Conservation (phyloP, 768 basidiomycete genomes). For the Suillus cothurnatus region DNA sequence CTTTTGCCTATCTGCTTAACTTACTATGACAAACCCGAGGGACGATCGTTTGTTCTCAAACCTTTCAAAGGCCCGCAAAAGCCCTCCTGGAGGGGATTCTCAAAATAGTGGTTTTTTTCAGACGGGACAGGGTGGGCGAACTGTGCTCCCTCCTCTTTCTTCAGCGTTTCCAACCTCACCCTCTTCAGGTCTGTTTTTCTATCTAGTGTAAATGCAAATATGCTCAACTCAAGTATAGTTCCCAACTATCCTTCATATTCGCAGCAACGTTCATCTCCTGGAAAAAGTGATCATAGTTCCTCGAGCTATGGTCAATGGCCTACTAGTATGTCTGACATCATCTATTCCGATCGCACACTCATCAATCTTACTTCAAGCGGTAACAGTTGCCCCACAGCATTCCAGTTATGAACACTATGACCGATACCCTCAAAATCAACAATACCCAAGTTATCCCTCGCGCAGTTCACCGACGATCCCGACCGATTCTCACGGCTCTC, state of each 20-base stretch:
- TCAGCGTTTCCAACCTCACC: slow-evolving; percentile 85
- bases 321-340: slow-evolving; percentile 33
- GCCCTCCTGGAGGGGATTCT: slow-evolving; percentile 64
- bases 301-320: slow-evolving; percentile 52
- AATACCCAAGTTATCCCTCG: slow-evolving; percentile 49
- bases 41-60: slow-evolving; percentile 72
- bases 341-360: slow-evolving; percentile 5
- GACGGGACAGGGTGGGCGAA: slow-evolving; percentile 87
- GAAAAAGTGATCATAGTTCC: slow-evolving; percentile 58
- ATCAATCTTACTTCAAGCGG: slow-evolving; percentile 14
- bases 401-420: slow-evolving; percentile 58
- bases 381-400: slow-evolving; percentile 45
- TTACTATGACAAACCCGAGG: slow-evolving; percentile 69
- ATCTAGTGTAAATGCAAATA: slow-evolving; percentile 52
- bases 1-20: slow-evolving; percentile 60
- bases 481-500: slow-evolving; percentile 50
- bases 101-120: slow-evolving; percentile 69
- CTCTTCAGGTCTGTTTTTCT: slow-evolving; percentile 84
- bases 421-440: slow-evolving; percentile 43
- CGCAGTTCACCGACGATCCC: slow-evolving; percentile 53
- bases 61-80: slow-evolving; percentile 62
- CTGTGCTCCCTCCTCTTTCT: slow-evolving; percentile 85
- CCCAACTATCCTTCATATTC: slow-evolving; percentile 59
- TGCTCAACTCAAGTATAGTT: slow-evolving; percentile 64
- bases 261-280: slow-evolving; percentile 65